A percentile compares a stretch with the other conserved stretches of the same genome.
These are phyloP conservation scores for Xylaria intraflava DNA, from an alignment of 495 filamentous ascomycete species.

Conservation along the genomic window DNA sequence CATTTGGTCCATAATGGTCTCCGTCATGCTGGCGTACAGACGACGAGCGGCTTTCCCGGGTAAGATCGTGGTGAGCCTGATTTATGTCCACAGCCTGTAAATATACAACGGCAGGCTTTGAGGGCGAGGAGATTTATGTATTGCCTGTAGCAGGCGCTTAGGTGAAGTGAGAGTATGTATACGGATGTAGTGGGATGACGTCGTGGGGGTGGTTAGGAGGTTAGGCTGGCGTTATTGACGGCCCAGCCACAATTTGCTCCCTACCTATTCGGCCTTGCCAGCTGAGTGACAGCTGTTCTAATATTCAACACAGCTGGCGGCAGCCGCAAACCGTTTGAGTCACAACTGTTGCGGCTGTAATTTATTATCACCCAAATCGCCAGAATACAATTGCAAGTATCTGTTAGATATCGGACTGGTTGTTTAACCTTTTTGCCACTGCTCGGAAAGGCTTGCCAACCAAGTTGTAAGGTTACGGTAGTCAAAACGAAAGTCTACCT, in stretches of 20 bases:
- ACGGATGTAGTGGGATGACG: not conserved
- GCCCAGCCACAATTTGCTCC: too few species aligned
- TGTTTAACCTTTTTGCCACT: too few species aligned
- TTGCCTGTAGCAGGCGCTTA: not conserved
- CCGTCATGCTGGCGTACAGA: conserved; percentile 34
- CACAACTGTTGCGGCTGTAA: too few species aligned
- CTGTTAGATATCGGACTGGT: too few species aligned
- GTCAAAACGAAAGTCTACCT: too few species aligned
- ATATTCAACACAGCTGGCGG: not conserved
- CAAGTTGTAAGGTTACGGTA: too few species aligned
- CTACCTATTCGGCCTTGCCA: too few species aligned
- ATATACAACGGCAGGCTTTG: not conserved
- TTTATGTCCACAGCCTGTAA: not conserved
- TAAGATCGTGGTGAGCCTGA: conserved; percentile 2
- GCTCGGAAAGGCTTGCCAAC: too few species aligned
- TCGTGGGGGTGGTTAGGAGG: conserved; percentile 3
- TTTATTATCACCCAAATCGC: too few species aligned
- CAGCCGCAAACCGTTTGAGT: too few species aligned
- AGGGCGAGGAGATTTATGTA: not conserved
- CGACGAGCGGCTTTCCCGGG: conserved; percentile 8
- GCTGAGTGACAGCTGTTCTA: conserved; percentile 1
- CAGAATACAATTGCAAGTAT: too few species aligned
- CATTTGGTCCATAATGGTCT: conserved; percentile 42
- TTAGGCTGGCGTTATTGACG: too few species aligned
- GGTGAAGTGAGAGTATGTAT: not conserved